Conservation (phyloP, 129 eudicot species). For the Helianthus annuus region DNA sequence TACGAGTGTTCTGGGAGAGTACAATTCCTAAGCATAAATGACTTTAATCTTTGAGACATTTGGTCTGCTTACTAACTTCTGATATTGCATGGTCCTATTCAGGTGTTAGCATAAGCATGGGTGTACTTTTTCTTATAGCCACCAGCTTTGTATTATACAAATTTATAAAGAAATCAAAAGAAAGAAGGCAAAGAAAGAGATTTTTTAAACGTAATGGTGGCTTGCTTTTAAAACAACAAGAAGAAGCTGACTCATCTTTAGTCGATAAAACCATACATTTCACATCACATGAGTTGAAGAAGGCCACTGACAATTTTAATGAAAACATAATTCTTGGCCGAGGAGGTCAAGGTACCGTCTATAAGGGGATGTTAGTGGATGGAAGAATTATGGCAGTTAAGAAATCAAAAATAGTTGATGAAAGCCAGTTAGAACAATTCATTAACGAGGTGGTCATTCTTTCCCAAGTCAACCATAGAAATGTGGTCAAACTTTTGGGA, state of each 20-base stretch:
- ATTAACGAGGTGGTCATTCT: slow-evolving; percentile 41
- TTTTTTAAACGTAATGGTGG: slow-evolving; percentile 41
- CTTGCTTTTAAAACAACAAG: slow-evolving; percentile 34
- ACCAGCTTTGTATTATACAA: too few relatives aligned
- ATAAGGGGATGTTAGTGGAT: slow-evolving; percentile 31
- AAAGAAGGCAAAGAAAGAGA: slow-evolving; percentile 11
- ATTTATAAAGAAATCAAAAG: slow-evolving; percentile 8
- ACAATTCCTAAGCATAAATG: too few relatives aligned
- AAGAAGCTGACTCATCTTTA: slow-evolving; percentile 19
- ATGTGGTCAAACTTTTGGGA: slow-evolving; percentile 38
- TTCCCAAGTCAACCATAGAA: slow-evolving; percentile 39
- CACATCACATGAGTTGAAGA: slow-evolving; percentile 32
- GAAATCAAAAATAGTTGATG: slow-evolving; percentile 28
- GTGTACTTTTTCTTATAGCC: too few relatives aligned
- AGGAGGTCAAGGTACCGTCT: slow-evolving; percentile 39
- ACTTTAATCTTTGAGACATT: too few relatives aligned
- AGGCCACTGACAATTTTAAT: slow-evolving; percentile 34
- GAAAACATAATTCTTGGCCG: slow-evolving; percentile 29
- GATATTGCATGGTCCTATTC: too few relatives aligned
- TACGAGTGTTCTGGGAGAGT: too few relatives aligned
- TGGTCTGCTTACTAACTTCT: too few relatives aligned
- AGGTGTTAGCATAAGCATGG: too few relatives aligned
- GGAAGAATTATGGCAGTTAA: slow-evolving; percentile 35
- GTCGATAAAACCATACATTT: slow-evolving; percentile 33
- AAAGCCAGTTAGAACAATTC: slow-evolving; percentile 29